Evolutionary conservation across 177 flowering plant species (phyloP).

Genomic region (Vitis hybrid): DNA sequence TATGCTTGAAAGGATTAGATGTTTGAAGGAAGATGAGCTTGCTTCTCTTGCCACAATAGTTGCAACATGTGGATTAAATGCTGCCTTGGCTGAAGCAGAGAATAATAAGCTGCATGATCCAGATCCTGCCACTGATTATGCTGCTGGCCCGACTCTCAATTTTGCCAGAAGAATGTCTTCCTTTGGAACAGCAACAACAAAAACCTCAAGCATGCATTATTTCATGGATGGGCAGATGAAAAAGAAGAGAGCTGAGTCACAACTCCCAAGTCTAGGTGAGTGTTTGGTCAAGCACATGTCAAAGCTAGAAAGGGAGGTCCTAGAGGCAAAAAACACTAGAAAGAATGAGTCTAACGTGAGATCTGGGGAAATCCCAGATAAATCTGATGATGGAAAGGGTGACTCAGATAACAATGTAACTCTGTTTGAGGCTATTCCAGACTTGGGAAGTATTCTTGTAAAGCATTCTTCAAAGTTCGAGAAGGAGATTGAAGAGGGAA

Average conservation of each 20-base stretch:
- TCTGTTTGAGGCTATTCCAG: constrained; percentile 32
- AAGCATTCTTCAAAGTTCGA: constrained; percentile 61
- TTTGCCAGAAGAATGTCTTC: constrained; percentile 26
- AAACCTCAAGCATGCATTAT: constrained; percentile 13
- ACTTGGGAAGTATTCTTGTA: constrained; percentile 50
- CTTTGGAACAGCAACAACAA: constrained; percentile 14
- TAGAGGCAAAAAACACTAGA: constrained; percentile 64
- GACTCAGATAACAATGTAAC: constrained; percentile 2
- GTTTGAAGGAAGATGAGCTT: constrained; percentile 77
- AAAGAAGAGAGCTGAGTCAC: constrained; percentile 37
- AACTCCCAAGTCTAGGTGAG: constrained; percentile 79
- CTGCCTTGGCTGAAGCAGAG: constrained; percentile 68
- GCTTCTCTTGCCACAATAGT: constrained; percentile 94
- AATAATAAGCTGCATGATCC: constrained; percentile 36
- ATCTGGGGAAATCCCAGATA: constrained; percentile 14
- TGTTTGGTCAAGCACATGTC: constrained; percentile 82
- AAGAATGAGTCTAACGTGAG: constrained; percentile 25
- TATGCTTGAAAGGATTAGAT: constrained; percentile 78
- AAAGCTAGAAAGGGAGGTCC: constrained; percentile 84
- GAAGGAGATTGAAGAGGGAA: constrained; percentile 56
- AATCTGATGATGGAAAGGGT: constrained; percentile 6
- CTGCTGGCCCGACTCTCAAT: constrained; percentile 8
- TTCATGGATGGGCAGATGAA: constrained; percentile 19
- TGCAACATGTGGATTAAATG: constrained; percentile 93
- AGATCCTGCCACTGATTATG: constrained; percentile 17